Conservation (phyloP, 139 green algal genomes). For the Chlamydomonas schloesseri region DNA sequence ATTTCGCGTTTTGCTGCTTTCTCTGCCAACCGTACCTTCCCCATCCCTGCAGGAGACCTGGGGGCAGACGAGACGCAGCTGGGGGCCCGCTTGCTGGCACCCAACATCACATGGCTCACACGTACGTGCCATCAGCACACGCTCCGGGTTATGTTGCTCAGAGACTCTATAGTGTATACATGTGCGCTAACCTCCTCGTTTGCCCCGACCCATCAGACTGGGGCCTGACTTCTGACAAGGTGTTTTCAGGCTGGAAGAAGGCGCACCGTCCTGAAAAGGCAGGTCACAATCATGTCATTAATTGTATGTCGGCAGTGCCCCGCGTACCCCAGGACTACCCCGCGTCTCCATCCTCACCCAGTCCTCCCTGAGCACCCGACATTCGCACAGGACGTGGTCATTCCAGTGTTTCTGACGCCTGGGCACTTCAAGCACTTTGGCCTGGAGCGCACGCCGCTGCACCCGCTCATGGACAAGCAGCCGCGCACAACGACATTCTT, state of each 20-base stretch:
- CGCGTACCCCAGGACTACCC: too few relatives aligned
- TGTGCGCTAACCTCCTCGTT: too few relatives aligned
- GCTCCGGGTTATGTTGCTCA: too few relatives aligned
- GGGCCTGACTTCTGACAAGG: constrained; percentile 43
- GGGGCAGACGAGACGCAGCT: background rate
- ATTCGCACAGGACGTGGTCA: constrained; percentile 45
- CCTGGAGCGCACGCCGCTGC: constrained; percentile 42
- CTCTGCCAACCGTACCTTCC: background rate
- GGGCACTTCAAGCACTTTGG: constrained; percentile 45
- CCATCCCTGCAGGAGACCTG: constrained; percentile 14
- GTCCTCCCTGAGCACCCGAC: background rate
- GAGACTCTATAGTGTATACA: too few relatives aligned
- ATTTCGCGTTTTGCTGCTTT: too few relatives aligned
- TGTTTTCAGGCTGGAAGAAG: constrained; percentile 12
- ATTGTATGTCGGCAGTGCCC: background rate
- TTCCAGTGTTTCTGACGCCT: constrained; percentile 51
- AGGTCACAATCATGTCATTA: too few relatives aligned
- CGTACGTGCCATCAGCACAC: background rate
- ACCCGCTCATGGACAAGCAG: constrained; percentile 12
- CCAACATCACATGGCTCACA: constrained; percentile 34
- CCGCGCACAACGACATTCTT: constrained; percentile 11
- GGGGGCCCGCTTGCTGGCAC: background rate
- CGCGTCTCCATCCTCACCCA: background rate
- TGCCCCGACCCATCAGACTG: constrained; percentile 36
- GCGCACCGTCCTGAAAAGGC: constrained; percentile 45